These are phyloP conservation scores for Apiospora hydei DNA, from an alignment of 2,329 filamentous ascomycete species.

Conservation along the genomic window DNA sequence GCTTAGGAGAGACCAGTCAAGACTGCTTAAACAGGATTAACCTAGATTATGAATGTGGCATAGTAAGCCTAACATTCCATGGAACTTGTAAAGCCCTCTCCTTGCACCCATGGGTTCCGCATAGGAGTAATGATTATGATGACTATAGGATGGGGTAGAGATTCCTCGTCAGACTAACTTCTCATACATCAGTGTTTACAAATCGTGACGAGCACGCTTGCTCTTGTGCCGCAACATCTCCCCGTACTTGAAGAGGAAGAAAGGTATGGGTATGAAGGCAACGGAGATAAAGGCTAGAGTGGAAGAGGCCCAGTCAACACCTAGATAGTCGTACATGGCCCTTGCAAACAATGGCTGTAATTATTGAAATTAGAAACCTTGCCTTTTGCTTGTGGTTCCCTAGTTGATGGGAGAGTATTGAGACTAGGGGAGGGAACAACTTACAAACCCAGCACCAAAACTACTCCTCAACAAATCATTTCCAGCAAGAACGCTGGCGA, in stretches of 20 bases:
- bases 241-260: slow-evolving; percentile 34
- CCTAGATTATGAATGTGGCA: no score
- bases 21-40: no score
- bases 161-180: background rate
- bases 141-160: no score
- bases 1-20: no score
- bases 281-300: slow-evolving; percentile 34
- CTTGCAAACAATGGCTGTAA: slow-evolving; percentile 33
- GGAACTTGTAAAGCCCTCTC: no score
- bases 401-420: background rate
- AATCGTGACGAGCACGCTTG: slow-evolving; percentile 34
- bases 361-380: background rate
- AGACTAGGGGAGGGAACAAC: background rate
- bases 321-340: slow-evolving; percentile 33
- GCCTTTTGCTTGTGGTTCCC: background rate
- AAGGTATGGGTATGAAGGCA: slow-evolving; percentile 36
- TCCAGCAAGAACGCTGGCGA: slow-evolving; percentile 36
- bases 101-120: no score
- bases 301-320: slow-evolving; percentile 36
- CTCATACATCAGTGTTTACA: slow-evolving; percentile 23
- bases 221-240: slow-evolving; percentile 34
- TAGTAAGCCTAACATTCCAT: no score
- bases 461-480: slow-evolving; percentile 33
- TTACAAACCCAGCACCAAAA: slow-evolving; percentile 35
- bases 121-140: no score